Evolutionary conservation across 2,329 filamentous ascomycete species (phyloP).

Genomic region (Trichothecium roseum): DNA sequence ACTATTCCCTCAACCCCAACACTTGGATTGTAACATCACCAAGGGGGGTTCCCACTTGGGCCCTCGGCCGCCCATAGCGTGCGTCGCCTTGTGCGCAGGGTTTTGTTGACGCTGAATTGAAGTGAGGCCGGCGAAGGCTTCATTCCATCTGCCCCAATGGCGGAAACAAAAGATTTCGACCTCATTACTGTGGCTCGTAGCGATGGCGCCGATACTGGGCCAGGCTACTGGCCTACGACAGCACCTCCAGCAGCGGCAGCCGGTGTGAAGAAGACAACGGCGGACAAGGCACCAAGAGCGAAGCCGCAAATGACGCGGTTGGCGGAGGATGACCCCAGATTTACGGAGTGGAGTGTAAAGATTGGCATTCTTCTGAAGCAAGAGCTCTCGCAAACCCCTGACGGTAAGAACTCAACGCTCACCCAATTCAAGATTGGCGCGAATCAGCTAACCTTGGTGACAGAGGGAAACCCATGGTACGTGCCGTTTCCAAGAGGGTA

Average conservation of each 20-base stretch:
- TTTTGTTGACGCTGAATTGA: no score
- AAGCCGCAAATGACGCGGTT: conserved; percentile 33
- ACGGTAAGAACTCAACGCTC: conserved; percentile 17
- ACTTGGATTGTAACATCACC: no score
- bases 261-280: conserved; percentile 21
- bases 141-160: conserved; percentile 15
- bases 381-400: conserved; percentile 28
- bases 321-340: conserved; percentile 30
- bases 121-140: no score
- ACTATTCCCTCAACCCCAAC: no score
- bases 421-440: background rate
- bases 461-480: conserved; percentile 33
- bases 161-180: conserved; percentile 28
- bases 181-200: conserved; percentile 31
- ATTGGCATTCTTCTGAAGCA: conserved; percentile 34
- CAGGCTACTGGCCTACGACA: conserved; percentile 31
- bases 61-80: no score
- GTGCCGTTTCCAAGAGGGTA: conserved; percentile 33
- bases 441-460: conserved; percentile 8
- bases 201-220: conserved; percentile 33
- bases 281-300: conserved; percentile 24
- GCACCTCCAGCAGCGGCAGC: conserved; percentile 13
- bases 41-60: no score
- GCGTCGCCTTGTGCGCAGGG: no score
- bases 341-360: conserved; percentile 34